phyloP scores from a whole-genome alignment of 2,329 filamentous ascomycete genomes.

The Botrytis squamosa region DNA sequence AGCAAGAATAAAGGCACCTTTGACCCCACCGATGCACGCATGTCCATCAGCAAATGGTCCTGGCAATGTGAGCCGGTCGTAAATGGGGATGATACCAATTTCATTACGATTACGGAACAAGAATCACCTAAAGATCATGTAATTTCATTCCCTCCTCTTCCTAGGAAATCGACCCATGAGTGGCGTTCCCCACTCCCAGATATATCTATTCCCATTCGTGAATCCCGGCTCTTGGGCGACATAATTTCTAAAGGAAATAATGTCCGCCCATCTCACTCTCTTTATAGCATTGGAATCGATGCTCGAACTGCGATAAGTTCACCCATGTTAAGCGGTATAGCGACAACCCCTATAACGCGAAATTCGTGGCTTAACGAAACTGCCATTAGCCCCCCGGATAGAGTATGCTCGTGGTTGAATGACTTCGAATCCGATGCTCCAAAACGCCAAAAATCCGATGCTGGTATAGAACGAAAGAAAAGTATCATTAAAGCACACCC shows the following conservation, averaged over 20 bases:
- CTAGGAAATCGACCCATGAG: conserved; percentile 32
- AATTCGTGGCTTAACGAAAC: not conserved
- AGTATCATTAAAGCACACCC: conserved; percentile 28
- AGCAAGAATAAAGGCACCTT: conserved; percentile 26
- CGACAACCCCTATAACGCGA: not conserved
- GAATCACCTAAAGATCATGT: conserved; percentile 26
- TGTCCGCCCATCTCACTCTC: conserved; percentile 19
- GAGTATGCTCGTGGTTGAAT: conserved; percentile 9
- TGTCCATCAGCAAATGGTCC: conserved; percentile 32
- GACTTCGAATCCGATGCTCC: not conserved
- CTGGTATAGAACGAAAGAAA: conserved; percentile 1
- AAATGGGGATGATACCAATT: conserved; percentile 11
- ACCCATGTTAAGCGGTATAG: not conserved
- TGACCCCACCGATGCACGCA: conserved; percentile 29
- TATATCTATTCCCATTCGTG: conserved; percentile 21
- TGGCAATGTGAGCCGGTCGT: conserved; percentile 22
- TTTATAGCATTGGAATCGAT: conserved; percentile 32
- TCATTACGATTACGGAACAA: not conserved
- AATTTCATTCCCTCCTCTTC: conserved; percentile 34
- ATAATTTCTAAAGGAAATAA: not conserved
- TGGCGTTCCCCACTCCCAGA: conserved; percentile 36
- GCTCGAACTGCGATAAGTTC: conserved; percentile 16
- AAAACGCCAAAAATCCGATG: conserved; percentile 13
- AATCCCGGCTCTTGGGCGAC: not conserved
- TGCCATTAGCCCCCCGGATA: conserved; percentile 15